Conservation (phyloP, 2,329 filamentous ascomycete genomes). For the Epichloe gansuensis region DNA sequence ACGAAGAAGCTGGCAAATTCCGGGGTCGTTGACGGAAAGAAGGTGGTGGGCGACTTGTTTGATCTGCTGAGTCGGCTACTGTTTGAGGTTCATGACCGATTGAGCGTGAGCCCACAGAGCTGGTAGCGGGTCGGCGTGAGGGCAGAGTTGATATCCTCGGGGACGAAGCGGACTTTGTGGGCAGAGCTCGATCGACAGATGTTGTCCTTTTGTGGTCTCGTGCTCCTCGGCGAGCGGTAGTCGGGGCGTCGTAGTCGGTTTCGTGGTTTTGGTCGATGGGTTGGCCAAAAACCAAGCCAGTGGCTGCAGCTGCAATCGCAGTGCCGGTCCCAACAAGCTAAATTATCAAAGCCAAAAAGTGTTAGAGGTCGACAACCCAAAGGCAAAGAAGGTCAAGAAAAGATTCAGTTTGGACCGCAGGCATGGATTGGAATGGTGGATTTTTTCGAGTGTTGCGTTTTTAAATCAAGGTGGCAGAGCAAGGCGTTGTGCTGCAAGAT, state of each 20-base stretch:
- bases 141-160: constrained; percentile 1
- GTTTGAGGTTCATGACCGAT: constrained; percentile 7
- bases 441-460: background rate
- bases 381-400: background rate
- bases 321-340: constrained; percentile 50
- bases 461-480: constrained; percentile 1
- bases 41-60: constrained; percentile 21
- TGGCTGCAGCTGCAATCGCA: constrained; percentile 46
- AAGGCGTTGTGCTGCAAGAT: constrained; percentile 2
- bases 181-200: constrained; percentile 23
- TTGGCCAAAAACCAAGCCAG: constrained; percentile 47
- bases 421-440: background rate
- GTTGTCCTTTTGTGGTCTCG: constrained; percentile 17
- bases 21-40: constrained; percentile 25
- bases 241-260: constrained; percentile 12
- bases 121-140: constrained; percentile 6
- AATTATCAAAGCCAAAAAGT: constrained; percentile 11
- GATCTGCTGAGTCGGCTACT: constrained; percentile 17
- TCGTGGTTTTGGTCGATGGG: constrained; percentile 27
- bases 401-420: background rate
- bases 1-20: constrained; percentile 28
- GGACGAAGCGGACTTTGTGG: background rate
- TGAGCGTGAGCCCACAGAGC: background rate
- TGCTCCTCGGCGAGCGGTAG: constrained; percentile 4
- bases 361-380: constrained; percentile 7